phyloP scores from a whole-genome alignment of 2,329 filamentous ascomycete species.

The Cercospora nicotianae region DNA sequence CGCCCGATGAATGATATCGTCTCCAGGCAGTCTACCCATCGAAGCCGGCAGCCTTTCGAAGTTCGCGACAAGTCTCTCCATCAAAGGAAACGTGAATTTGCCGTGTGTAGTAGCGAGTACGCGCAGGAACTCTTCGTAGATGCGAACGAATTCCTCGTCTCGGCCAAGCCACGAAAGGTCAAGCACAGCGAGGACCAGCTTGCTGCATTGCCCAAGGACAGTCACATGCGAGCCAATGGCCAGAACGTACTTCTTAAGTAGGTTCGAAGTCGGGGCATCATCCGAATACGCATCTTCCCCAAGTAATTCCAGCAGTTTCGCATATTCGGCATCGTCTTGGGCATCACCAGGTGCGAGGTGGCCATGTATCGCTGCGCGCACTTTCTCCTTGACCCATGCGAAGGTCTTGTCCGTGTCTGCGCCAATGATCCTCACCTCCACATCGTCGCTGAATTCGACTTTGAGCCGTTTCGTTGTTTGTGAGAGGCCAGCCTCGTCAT shows the following conservation, averaged over 20 bases:
- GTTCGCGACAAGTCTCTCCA: constrained; percentile 78
- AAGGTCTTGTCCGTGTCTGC: constrained; percentile 54
- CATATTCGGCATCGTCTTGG: constrained; percentile 58
- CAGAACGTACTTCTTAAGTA: constrained; percentile 59
- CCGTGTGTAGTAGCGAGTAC: constrained; percentile 79
- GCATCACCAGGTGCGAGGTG: constrained; percentile 42
- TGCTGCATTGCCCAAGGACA: constrained; percentile 56
- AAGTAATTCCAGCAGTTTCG: constrained; percentile 46
- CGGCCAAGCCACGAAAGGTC: constrained; percentile 62
- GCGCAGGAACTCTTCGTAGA: constrained; percentile 58
- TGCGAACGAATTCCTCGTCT: constrained; percentile 58
- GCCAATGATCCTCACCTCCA: constrained; percentile 49
- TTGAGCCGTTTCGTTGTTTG: constrained; percentile 47
- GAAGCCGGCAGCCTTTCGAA: constrained; percentile 64
- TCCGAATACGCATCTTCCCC: constrained; percentile 31
- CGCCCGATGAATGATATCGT: constrained; percentile 60
- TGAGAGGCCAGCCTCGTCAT: constrained; percentile 38
- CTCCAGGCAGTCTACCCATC: constrained; percentile 54
- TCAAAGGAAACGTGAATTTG: constrained; percentile 70
- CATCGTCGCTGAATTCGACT: constrained; percentile 52
- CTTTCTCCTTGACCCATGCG: constrained; percentile 61
- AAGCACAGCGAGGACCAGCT: constrained; percentile 59
- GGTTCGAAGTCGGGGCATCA: constrained; percentile 53
- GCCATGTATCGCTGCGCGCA: constrained; percentile 52
- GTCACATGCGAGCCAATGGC: constrained; percentile 60